phyloP scores from a whole-genome alignment of 257 asterid genomes.

The Linaria vulgaris region DNA sequence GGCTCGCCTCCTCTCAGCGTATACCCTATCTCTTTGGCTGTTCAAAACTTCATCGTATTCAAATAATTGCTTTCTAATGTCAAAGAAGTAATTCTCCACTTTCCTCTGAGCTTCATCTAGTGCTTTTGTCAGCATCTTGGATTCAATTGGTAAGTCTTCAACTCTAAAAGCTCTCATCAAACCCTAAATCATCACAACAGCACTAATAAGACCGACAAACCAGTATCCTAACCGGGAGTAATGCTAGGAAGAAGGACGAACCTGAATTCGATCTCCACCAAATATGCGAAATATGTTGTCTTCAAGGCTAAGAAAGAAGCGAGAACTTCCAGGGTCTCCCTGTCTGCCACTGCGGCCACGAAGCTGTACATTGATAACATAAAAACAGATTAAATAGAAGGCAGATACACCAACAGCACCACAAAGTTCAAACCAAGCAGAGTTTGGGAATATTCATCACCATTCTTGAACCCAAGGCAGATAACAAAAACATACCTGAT shows the following conservation, averaged over 20 bases:
- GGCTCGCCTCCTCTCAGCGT: conserved; percentile 94
- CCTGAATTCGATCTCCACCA: conserved; percentile 99
- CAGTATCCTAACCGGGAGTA: conserved; percentile 25
- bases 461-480: conserved; percentile 24
- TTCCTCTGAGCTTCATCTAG: conserved; percentile 98
- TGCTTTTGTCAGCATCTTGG: conserved; percentile 97
- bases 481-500: conserved; percentile 58
- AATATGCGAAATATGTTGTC: conserved; percentile 95
- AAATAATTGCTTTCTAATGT: conserved; percentile 88
- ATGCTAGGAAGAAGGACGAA: conserved; percentile 25
- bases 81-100: conserved; percentile 97
- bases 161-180: conserved; percentile 99
- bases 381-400: conserved; percentile 25
- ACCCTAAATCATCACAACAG: conserved; percentile 53
- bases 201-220: conserved; percentile 27
- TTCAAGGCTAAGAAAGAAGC: conserved; percentile 97
- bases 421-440: conserved; percentile 16
- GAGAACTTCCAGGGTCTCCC: conserved; percentile 99
- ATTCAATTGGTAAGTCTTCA: conserved; percentile 97
- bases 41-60: conserved; percentile 96
- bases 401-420: conserved; percentile 11
- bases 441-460: conserved; percentile 10
- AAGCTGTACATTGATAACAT: conserved; percentile 52
- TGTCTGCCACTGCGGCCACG: conserved; percentile 99
- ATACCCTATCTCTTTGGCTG: conserved; percentile 98